Evolutionary conservation across 768 basidiomycete genomes (phyloP), one percentile per base, ranked within the genome.

Genomic region (Sutorius australiensis): DNA sequence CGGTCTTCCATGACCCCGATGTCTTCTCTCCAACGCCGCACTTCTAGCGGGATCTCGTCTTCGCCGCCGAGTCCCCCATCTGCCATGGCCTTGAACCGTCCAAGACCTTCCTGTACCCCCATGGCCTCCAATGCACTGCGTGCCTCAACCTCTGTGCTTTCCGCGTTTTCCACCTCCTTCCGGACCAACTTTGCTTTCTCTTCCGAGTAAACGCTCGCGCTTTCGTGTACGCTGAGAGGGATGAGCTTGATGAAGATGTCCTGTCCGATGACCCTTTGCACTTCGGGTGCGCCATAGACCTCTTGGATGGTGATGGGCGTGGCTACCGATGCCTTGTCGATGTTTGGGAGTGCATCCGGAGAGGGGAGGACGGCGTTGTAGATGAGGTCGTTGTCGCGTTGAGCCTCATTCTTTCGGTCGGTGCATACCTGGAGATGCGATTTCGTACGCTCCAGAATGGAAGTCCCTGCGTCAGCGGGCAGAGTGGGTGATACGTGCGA

Each of bases 101-200:
- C 72, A 40, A 89, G 69, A 0, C 85, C 83, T 30, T 81, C 80
- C 57, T 87, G 87, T 31, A 98, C 79, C 0, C 89, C 90, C 55
- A 95, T 75, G 28, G 84, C 83, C 44, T 95, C 94, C 47, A 98
- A 68, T 21, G 84, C 83, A 43, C 89, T 89, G 57, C 82, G 75
- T 32, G 81, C 80, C 67, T 95, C 91, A 6, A 78, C 87, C 64
- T 97, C 93, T 0, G 88, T 86, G 21, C 81, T 74, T 57, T 98
- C 95, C 0, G 84, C 87, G 48, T 84, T 82, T 75, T 98, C 95
- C 8, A 88, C 89, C 67, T 98, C 94, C 6, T 77, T 82, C 37
- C 97, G 79, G 8, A 94, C 92, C 27, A 91, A 66, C 70, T 99
- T 98, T 19, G 95, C 97, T 74, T 98, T 98, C 73, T 99, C 97